These are phyloP conservation scores for Jimgerdemannia flammicorona DNA, from an alignment of 192 early-diverging fungal genomes.

Conservation along the genomic window DNA sequence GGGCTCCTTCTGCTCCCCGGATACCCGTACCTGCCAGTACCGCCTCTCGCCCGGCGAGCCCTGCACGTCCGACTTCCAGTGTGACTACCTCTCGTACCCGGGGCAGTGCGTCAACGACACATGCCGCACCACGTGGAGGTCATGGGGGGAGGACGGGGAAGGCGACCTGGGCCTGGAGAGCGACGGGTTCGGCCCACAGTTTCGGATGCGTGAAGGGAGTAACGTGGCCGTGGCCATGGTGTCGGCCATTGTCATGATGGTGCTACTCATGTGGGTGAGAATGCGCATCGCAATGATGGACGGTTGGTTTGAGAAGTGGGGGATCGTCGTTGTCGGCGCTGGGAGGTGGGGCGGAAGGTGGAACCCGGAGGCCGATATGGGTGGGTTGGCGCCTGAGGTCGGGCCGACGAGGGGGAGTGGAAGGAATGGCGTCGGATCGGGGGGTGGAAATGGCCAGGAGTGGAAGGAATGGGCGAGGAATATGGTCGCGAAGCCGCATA, in stretches of 20 bases:
- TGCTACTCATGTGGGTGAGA: not conserved
- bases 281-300: not conserved
- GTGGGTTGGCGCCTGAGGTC: not conserved
- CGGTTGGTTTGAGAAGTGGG: not conserved
- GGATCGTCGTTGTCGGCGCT: not conserved
- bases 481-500: not conserved
- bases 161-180: not conserved
- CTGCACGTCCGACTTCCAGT: not conserved
- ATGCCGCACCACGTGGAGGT: not conserved
- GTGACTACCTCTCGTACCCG: not conserved
- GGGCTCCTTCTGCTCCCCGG: not conserved
- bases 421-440: not conserved
- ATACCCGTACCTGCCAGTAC: not conserved
- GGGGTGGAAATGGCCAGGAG: not conserved
- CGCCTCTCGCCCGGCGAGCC: too few species aligned
- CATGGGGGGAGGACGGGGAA: not conserved
- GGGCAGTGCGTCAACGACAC: not conserved
- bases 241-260: not conserved
- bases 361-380: not conserved
- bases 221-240: not conserved
- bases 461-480: not conserved
- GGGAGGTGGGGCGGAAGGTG: not conserved
- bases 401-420: not conserved
- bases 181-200: too few species aligned
- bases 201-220: too few species aligned